Evolutionary conservation across 768 basidiomycete species (phyloP).

Genomic region (Hygrophoropsis aurantiaca): DNA sequence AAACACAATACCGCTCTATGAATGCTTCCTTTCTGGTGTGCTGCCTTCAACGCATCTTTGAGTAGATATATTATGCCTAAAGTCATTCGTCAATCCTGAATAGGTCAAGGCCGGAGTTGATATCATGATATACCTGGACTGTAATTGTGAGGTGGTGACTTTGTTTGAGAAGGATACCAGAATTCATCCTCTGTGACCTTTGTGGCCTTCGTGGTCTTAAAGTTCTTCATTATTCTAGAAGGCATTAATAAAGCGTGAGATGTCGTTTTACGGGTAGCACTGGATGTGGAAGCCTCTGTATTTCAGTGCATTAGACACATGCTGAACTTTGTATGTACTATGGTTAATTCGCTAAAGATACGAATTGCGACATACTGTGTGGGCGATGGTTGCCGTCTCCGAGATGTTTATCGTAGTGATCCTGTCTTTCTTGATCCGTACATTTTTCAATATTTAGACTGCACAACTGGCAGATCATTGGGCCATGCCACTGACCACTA

Average conservation of each 20-base stretch:
- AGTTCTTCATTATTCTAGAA: neutral
- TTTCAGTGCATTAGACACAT: too few species aligned
- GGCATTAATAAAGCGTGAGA: neutral
- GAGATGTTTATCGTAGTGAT: constrained; percentile 59
- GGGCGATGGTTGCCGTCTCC: constrained; percentile 8
- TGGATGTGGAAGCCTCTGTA: constrained; percentile 10
- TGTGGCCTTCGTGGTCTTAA: constrained; percentile 5
- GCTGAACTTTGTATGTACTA: too few species aligned
- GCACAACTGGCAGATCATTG: constrained; percentile 54
- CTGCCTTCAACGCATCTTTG: constrained; percentile 51
- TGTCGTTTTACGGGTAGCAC: constrained; percentile 13
- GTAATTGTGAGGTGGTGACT: constrained; percentile 53
- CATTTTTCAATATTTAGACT: constrained; percentile 37
- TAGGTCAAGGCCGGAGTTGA: constrained; percentile 2
- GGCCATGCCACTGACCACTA: too few species aligned
- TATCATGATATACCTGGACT: constrained; percentile 53
- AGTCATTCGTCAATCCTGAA: neutral
- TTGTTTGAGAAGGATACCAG: constrained; percentile 55
- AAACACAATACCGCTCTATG: constrained; percentile 64
- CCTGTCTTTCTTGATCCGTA: constrained; percentile 37
- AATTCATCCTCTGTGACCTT: constrained; percentile 50
- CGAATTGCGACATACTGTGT: too few species aligned
- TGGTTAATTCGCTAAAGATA: too few species aligned
- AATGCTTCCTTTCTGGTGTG: constrained; percentile 49
- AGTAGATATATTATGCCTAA: constrained; percentile 67